phyloP scores from a whole-genome alignment of 2,329 filamentous ascomycete genomes.

The Thyridium curvatum region DNA sequence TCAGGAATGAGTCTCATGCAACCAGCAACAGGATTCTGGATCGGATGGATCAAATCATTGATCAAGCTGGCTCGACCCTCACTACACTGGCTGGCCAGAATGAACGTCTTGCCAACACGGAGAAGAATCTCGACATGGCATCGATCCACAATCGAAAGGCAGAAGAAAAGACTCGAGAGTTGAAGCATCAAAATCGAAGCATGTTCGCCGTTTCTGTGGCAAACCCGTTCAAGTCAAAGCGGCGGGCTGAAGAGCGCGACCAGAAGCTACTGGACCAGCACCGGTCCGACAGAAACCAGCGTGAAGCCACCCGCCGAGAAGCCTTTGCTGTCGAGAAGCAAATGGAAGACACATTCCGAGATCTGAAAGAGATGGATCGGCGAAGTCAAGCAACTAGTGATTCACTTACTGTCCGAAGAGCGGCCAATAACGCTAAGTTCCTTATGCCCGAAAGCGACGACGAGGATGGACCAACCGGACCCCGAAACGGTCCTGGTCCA shows the following conservation, averaged over 20 bases:
- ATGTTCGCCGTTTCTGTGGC: constrained; percentile 84
- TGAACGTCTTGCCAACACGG: constrained; percentile 74
- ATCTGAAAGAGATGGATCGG: constrained; percentile 53
- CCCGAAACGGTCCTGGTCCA: constrained; percentile 3
- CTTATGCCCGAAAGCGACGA: constrained; percentile 14
- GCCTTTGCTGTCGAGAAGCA: constrained; percentile 46
- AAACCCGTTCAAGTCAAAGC: constrained; percentile 70
- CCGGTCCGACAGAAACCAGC: constrained; percentile 57
- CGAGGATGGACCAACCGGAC: constrained; percentile 8
- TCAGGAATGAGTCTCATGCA: constrained; percentile 63
- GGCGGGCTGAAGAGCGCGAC: constrained; percentile 58
- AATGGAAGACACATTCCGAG: constrained; percentile 44
- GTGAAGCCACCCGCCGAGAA: constrained; percentile 55
- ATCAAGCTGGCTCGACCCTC: constrained; percentile 65
- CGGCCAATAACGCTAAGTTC: constrained; percentile 11
- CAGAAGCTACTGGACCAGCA: constrained; percentile 64
- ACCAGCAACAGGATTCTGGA: constrained; percentile 55
- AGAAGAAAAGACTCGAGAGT: constrained; percentile 72
- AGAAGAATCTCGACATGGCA: constrained; percentile 76
- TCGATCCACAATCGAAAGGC: constrained; percentile 69
- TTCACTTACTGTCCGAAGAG: no score
- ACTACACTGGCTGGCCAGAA: constrained; percentile 71
- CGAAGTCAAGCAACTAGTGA: no score
- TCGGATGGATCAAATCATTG: constrained; percentile 61
- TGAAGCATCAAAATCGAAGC: constrained; percentile 79